Evolutionary conservation across 192 early-diverging fungal genomes (phyloP).

Genomic region (Coemansia sp.): DNA sequence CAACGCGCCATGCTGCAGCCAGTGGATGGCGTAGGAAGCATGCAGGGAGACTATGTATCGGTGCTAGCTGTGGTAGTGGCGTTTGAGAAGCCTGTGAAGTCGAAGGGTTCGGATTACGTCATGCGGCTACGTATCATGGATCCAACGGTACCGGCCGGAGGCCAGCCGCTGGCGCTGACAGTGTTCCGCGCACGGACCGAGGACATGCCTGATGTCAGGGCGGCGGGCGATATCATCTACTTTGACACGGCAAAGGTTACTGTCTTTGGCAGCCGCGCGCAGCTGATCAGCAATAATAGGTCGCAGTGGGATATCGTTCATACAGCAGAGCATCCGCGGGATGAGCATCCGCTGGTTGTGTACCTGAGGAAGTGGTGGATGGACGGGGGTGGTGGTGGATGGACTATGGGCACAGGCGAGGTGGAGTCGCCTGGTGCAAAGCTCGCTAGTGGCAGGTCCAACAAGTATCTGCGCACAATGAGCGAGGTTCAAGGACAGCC

Average conservation of each 20-base stretch:
- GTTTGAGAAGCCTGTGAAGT: not conserved
- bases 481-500: slow-evolving; percentile 1
- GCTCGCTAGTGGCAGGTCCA: not conserved
- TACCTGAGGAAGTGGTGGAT: slow-evolving; percentile 25
- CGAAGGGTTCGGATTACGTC: slow-evolving; percentile 13
- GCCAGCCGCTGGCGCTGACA: not conserved
- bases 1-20: not conserved
- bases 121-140: slow-evolving; percentile 15
- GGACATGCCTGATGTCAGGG: slow-evolving; percentile 14
- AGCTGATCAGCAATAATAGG: slow-evolving; percentile 4
- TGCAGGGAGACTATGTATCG: not conserved
- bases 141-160: slow-evolving; percentile 1
- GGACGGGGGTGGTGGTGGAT: not conserved
- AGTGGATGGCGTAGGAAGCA: not conserved
- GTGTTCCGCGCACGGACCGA: slow-evolving; percentile 8
- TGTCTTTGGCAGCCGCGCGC: not conserved
- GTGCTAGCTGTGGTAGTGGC: slow-evolving; percentile 5
- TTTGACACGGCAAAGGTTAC: slow-evolving; percentile 13
- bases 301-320: slow-evolving; percentile 18
- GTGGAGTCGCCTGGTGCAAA: not conserved
- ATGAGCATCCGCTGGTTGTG: slow-evolving; percentile 6
- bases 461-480: slow-evolving; percentile 6
- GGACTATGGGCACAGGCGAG: not conserved
- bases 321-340: too few species aligned
- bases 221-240: slow-evolving; percentile 24